Evolutionary conservation across 768 basidiomycete species (phyloP), one percentile per base, ranked within the genome.

Genomic region (Xerocomellus chrysenteron): DNA sequence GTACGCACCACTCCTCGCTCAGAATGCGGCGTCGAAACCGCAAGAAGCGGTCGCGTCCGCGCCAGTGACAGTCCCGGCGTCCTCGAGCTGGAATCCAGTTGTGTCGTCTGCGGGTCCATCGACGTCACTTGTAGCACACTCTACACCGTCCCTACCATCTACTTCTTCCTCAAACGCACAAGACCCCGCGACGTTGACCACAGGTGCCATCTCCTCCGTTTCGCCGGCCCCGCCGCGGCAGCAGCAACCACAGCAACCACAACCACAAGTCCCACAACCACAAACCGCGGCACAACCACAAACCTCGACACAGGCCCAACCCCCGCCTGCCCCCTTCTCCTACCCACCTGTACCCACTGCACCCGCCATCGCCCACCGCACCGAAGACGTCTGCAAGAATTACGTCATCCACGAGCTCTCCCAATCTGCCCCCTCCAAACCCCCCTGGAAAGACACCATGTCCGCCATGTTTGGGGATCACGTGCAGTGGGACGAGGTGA

Each of bases 381-480:
- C 63, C 9, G 82, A 85, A 64, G 82, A 75, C 11, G 79, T 84
- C 1, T 72, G 81, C 7, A 88, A 82, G 65, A 90, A 86, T 64
- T 92, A 91, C 62, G 71, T 92, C 4, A 72, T 92, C 3, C 86
- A 91, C 64, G 87, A 90, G 61, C 48, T 70, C 3, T 75, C 73
- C 2, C 83, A 87, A 58, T 66, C 71, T 2, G 72, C 78, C 24
- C 75, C 74, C 5, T 70, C 72, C 1, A 70, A 83, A 55, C 86
- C 88, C 0, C 65, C 71, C 0, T 88, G 90, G 88, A 76, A 74
- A 46, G 82, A 87, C 32, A 92, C 88, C 12, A 90, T 94, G 87
- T 65, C 78, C 8, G 86, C 91, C 2, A 79, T 96, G 75, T 92
- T 98, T 63, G 94, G 95, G 2, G 78, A 88, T 49, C 88, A 95